Conservation (phyloP, 2,329 filamentous ascomycete genomes). For the Torrubiellomyces zombiae region DNA sequence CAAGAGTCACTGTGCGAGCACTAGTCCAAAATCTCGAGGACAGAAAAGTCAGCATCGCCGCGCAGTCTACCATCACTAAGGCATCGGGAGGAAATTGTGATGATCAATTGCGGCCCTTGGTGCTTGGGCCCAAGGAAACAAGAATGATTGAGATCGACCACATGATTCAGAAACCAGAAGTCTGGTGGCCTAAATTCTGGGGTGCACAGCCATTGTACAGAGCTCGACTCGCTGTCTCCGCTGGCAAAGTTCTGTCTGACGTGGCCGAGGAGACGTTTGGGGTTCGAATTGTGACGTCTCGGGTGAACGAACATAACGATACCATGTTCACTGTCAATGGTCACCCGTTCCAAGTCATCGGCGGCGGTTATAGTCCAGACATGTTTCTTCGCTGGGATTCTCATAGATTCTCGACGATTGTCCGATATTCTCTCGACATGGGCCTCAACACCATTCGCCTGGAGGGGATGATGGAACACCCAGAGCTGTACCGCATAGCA, state of each 20-base stretch:
- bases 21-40: constrained; percentile 23
- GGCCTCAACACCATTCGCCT: constrained; percentile 47
- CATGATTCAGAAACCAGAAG: constrained; percentile 23
- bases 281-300: constrained; percentile 25
- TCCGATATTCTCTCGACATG: constrained; percentile 38
- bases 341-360: constrained; percentile 40
- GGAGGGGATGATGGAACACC: constrained; percentile 49
- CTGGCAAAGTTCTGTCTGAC: constrained; percentile 14
- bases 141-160: constrained; percentile 18
- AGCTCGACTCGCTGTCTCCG: constrained; percentile 13
- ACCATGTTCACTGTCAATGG: constrained; percentile 39
- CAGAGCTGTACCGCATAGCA: constrained; percentile 40
- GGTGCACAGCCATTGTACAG: constrained; percentile 36
- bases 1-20: constrained; percentile 20
- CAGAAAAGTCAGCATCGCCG: constrained; percentile 18
- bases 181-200: constrained; percentile 49
- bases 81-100: constrained; percentile 10
- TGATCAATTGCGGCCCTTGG: constrained; percentile 16
- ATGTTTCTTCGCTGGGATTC: constrained; percentile 43
- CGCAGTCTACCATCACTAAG: constrained; percentile 17
- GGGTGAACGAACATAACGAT: constrained; percentile 34
- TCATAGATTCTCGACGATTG: constrained; percentile 28
- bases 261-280: constrained; percentile 11
- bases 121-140: constrained; percentile 19
- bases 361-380: constrained; percentile 43